Percentiles rank a stretch among this genome's conserved stretches.
These are phyloP conservation scores for Fusarium subtropicale DNA, from an alignment of 2,329 filamentous ascomycete genomes.

Conservation along the genomic window DNA sequence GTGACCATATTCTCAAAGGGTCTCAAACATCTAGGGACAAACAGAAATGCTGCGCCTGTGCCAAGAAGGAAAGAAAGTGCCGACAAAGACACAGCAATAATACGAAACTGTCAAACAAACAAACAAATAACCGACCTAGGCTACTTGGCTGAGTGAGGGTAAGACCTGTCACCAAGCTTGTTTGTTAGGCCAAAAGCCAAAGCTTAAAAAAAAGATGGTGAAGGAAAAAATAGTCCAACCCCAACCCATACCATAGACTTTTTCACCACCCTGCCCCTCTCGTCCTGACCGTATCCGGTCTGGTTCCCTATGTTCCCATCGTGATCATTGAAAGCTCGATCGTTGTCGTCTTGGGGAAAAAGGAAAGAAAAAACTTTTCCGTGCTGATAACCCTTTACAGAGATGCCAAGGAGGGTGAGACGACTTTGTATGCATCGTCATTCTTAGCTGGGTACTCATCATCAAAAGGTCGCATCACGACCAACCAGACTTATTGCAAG, in stretches of 20 bases:
- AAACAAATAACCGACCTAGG: conserved; percentile 8
- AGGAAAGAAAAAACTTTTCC: not conserved
- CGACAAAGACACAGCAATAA: conserved; percentile 24
- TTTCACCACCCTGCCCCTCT: conserved; percentile 33
- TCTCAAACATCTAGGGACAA: conserved; percentile 16
- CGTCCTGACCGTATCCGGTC: conserved; percentile 23
- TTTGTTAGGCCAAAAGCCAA: conserved; percentile 30
- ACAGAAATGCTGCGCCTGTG: conserved; percentile 18
- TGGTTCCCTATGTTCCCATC: conserved; percentile 8
- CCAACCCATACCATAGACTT: conserved; percentile 36
- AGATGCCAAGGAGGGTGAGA: conserved; percentile 25
- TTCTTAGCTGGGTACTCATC: conserved; percentile 45
- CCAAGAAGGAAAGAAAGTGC: conserved; percentile 18
- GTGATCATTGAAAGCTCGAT: conserved; percentile 24
- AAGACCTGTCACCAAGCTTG: conserved; percentile 23
- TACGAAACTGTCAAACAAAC: conserved; percentile 13
- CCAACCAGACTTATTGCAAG: conserved; percentile 15
- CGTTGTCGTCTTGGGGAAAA: conserved; percentile 4
- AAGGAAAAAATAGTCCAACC: conserved; percentile 14
- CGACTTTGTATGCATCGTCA: conserved; percentile 38
- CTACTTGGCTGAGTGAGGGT: conserved; percentile 13
- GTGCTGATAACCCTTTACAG: conserved; percentile 21
- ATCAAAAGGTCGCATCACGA: conserved; percentile 25
- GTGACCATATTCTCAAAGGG: conserved; percentile 27
- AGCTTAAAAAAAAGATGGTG: conserved; percentile 11